Conservation (phyloP, 2,329 filamentous ascomycete species). For the Epichloe scottii region DNA sequence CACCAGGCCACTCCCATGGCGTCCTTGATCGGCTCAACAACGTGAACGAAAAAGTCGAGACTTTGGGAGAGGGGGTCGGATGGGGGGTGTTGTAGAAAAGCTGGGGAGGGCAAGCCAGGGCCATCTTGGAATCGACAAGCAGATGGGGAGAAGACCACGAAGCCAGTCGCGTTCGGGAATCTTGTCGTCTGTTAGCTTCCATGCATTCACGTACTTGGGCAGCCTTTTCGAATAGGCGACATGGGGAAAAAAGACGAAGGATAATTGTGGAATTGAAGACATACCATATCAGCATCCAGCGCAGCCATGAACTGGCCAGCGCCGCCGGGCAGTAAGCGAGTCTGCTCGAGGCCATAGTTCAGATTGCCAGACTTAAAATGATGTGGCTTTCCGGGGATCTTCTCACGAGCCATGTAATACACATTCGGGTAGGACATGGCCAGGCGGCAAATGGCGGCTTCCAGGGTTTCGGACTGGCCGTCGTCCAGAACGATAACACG, state of each 20-base stretch:
- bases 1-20: constrained; percentile 47
- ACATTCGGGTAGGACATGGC: constrained; percentile 33
- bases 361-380: constrained; percentile 55
- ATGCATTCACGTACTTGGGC: background rate
- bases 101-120: constrained; percentile 47
- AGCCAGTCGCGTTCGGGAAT: constrained; percentile 51
- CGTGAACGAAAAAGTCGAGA: constrained; percentile 45
- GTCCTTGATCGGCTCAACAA: constrained; percentile 37
- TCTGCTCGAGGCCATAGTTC: constrained; percentile 43
- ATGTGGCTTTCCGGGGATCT: constrained; percentile 34
- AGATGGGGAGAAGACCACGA: constrained; percentile 45
- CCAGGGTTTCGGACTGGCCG: constrained; percentile 32
- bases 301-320: constrained; percentile 47
- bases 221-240: background rate
- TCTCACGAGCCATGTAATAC: constrained; percentile 38
- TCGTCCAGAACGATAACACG: constrained; percentile 45
- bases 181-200: constrained; percentile 13
- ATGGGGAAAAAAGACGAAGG: background rate
- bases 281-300: constrained; percentile 52
- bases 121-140: constrained; percentile 42
- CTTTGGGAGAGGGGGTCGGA: constrained; percentile 46
- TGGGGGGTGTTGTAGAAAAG: constrained; percentile 48
- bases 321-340: constrained; percentile 38
- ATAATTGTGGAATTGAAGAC: background rate
- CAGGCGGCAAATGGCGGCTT: constrained; percentile 24